phyloP scores from a whole-genome alignment of 2,329 filamentous ascomycete species.

The Colletotrichum ledebouriae region DNA sequence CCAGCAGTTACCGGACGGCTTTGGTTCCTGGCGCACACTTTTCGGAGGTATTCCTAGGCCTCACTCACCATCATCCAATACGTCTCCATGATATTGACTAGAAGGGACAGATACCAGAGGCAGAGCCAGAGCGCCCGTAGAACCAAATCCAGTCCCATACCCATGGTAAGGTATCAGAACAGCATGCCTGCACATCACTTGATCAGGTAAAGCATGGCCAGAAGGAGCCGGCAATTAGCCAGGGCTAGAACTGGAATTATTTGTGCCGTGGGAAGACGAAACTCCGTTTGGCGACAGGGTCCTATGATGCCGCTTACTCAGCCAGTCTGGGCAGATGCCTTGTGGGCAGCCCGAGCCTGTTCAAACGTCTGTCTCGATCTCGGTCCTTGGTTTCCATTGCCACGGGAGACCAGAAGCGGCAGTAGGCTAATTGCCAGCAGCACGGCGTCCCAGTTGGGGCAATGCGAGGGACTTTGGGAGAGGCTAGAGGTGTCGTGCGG shows the following conservation, averaged over 20 bases:
- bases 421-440: background rate
- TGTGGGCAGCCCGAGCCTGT: background rate
- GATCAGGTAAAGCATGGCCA: background rate
- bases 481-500: constrained; percentile 28
- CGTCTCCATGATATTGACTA: background rate
- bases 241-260: background rate
- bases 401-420: background rate
- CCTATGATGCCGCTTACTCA: background rate
- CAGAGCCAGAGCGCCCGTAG: background rate
- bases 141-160: background rate
- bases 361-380: background rate
- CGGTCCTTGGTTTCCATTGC: no score
- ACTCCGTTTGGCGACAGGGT: background rate
- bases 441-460: background rate
- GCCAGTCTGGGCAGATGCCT: background rate
- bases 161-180: constrained; percentile 1
- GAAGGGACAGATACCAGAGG: background rate
- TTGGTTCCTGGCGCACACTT: no score
- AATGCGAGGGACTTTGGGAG: constrained; percentile 32
- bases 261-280: constrained; percentile 6
- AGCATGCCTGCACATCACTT: background rate
- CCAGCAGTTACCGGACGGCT: no score
- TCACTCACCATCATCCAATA: background rate
- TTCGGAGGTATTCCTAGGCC: no score
- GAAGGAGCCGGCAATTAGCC: background rate